phyloP scores from a whole-genome alignment of 768 basidiomycete species.

The Leccinellum luteum region DNA sequence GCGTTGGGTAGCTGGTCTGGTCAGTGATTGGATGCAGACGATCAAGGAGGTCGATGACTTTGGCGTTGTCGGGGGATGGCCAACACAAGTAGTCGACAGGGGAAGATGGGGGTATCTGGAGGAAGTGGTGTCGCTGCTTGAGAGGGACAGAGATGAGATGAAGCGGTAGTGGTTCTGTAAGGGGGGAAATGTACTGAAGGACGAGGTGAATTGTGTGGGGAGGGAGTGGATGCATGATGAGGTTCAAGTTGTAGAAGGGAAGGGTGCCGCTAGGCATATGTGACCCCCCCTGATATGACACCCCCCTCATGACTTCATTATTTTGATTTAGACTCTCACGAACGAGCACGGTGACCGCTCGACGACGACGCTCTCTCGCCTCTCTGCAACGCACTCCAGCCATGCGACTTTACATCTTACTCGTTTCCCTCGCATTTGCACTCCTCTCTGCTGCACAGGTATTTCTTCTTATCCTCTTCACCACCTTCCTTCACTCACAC shows the following conservation, averaged over 20 bases:
- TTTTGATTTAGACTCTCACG: constrained; percentile 1
- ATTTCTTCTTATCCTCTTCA: not conserved
- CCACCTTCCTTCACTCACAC: constrained; percentile 4
- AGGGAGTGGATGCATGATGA: constrained; percentile 36
- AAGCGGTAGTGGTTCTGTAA: constrained; percentile 50
- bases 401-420: constrained; percentile 33
- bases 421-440: constrained; percentile 30
- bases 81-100: constrained; percentile 62
- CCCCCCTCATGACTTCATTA: constrained; percentile 10
- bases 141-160: constrained; percentile 61
- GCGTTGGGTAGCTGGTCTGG: constrained; percentile 30
- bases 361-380: not conserved
- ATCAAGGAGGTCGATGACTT: constrained; percentile 45
- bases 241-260: too few species aligned
- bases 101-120: constrained; percentile 49
- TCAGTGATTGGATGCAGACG: constrained; percentile 27
- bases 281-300: constrained; percentile 16
- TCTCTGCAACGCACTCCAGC: not conserved
- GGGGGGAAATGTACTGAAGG: constrained; percentile 57
- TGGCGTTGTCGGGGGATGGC: constrained; percentile 45
- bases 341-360: constrained; percentile 1
- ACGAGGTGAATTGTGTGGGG: constrained; percentile 43
- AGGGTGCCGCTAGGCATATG: too few species aligned
- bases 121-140: constrained; percentile 63
- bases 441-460: constrained; percentile 34